Base-by-base conservation (phyloP, 352 stramenopile genomes). In the Globisporangium acanthophoron region DNA sequence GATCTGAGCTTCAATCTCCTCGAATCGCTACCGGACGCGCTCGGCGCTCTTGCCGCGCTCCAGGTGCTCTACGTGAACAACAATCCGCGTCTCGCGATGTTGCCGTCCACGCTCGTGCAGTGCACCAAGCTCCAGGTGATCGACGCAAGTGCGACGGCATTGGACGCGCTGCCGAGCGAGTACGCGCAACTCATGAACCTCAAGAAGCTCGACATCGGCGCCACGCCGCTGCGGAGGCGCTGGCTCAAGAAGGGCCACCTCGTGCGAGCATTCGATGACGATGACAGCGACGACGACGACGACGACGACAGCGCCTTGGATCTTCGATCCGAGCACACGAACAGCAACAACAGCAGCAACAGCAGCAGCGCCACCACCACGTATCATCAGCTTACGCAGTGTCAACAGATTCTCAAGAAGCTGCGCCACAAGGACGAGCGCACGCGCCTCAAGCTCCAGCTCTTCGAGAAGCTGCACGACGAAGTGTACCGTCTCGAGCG, bases 1-100 rank as follows among this genome's bases (percentile, higher is more conserved):
- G 87, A 97, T 58, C 61, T 96, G 35, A 90, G 80, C 54, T 81
- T 84, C 64, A 97, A 97, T 59, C 64, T 85, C 5, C 60, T 96
- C 16, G 44, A 65, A 27, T 54, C 62, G 3, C 62, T 96, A 8
- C 83, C 87, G 0, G 70, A 83, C 35, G 60, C 69, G 7, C 73
- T 97, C 44, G 65, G 72, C 21, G 54, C 63, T 5, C 72, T 96
- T 29, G 48, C 62, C 29, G 64, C 61, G 21, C 78, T 97, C 7
- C 79, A 87, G 48, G 66, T 88, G 53, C 71, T 97, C 13, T 96
- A 85, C 69, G 61, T 96, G 31, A 94, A 92, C 59, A 72, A 92
- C 54, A 97, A 97, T 53, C 85, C 82, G 5, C 59, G 65, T 7
- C 76, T 97, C 3, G 50, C 57, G 21, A 43, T 46, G 0, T 50